phyloP scores from a whole-genome alignment of 2,329 filamentous ascomycete genomes.

The Arthrinium phaeospermum region DNA sequence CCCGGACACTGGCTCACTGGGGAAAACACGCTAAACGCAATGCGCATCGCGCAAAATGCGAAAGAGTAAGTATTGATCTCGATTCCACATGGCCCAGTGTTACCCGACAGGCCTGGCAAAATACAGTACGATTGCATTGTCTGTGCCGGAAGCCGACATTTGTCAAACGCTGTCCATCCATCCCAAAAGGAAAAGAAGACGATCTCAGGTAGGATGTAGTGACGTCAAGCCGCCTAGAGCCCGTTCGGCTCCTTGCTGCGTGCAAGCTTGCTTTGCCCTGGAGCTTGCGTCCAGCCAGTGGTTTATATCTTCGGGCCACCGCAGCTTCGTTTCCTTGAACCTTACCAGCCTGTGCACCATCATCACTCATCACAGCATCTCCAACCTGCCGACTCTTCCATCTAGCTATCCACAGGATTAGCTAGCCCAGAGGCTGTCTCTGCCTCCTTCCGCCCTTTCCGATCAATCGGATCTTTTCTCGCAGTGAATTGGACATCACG shows the following conservation, averaged over 20 bases:
- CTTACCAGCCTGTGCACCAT: not conserved
- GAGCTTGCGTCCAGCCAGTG: not conserved
- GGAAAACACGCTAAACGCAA: not conserved
- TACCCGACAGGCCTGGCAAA: not conserved
- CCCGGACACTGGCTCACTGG: not conserved
- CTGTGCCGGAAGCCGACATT: not conserved
- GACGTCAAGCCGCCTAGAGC: not conserved
- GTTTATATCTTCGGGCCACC: not conserved
- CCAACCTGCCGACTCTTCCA: not conserved
- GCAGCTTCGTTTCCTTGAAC: not conserved
- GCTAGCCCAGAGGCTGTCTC: not conserved
- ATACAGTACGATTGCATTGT: not conserved
- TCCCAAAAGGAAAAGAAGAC: not conserved
- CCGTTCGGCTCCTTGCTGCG: not conserved
- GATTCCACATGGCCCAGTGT: not conserved
- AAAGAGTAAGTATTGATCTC: not conserved
- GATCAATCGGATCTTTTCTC: conserved; percentile 16
- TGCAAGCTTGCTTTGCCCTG: not conserved
- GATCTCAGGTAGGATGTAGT: not conserved
- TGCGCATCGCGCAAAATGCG: not conserved
- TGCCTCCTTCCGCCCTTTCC: not conserved
- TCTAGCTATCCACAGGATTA: not conserved
- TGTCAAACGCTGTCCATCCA: not conserved
- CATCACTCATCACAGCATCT: not conserved
- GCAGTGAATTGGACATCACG: not conserved